Conservation (phyloP, 768 basidiomycete genomes). For the Lactifluus echinatus region DNA sequence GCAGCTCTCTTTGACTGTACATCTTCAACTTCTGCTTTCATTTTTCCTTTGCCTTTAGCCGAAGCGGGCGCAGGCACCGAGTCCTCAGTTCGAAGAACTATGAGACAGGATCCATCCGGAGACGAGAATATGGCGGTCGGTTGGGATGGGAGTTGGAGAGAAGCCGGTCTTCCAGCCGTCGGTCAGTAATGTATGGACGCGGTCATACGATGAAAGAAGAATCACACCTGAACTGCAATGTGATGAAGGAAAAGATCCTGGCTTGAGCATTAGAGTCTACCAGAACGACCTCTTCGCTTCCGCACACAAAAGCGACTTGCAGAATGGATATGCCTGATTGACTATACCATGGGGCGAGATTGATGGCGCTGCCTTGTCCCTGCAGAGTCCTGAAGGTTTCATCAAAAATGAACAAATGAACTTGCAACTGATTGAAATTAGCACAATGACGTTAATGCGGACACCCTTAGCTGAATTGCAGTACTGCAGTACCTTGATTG, state of each 20-base stretch:
- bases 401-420: slow-evolving; percentile 43
- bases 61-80: background rate
- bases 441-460: background rate
- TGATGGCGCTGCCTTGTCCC: slow-evolving; percentile 33
- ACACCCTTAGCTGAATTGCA: background rate
- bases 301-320: slow-evolving; percentile 37
- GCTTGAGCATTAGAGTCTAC: slow-evolving; percentile 37
- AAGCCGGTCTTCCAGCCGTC: slow-evolving; percentile 33
- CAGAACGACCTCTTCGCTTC: slow-evolving; percentile 45
- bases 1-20: too few species aligned
- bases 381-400: slow-evolving; percentile 36
- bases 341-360: slow-evolving; percentile 39
- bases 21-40: too few species aligned
- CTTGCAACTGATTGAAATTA: slow-evolving; percentile 21
- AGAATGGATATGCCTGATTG: slow-evolving; percentile 23
- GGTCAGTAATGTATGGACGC: background rate
- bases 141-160: slow-evolving; percentile 29
- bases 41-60: too few species aligned
- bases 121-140: slow-evolving; percentile 37
- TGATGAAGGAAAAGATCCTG: slow-evolving; percentile 46
- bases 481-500: slow-evolving; percentile 31
- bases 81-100: slow-evolving; percentile 26
- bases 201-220: background rate
- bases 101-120: slow-evolving; percentile 47
- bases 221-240: slow-evolving; percentile 44